A percentile compares a stretch with the other conserved stretches of the same genome.
These are phyloP conservation scores for Dimocarpus longan DNA, from an alignment of 345 rosid species.

Conservation along the genomic window DNA sequence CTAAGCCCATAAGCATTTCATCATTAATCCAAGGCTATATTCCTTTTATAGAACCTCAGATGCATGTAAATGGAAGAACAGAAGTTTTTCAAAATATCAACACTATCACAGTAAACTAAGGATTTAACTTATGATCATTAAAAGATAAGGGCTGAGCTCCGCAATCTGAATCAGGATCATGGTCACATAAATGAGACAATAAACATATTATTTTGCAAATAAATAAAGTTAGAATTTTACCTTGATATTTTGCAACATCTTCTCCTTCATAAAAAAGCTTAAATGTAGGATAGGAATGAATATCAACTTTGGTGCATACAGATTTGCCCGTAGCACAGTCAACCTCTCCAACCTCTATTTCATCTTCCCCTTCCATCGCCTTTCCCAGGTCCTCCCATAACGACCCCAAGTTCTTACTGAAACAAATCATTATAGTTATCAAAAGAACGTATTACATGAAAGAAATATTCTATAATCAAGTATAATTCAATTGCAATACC, in stretches of 20 bases:
- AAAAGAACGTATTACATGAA: constrained; percentile 8
- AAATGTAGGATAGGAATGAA: constrained; percentile 94
- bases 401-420: constrained; percentile 87
- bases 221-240: constrained; percentile 35
- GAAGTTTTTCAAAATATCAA: neutral
- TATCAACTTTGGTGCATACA: constrained; percentile 83
- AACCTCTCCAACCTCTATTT: constrained; percentile 95
- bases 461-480: neutral
- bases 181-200: neutral
- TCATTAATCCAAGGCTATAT: neutral
- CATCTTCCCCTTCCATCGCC: constrained; percentile 90
- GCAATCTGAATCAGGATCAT: neutral
- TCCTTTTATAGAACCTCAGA: neutral
- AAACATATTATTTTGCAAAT: neutral
- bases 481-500: constrained; percentile 42
- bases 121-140: constrained; percentile 1
- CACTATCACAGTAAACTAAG: neutral
- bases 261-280: constrained; percentile 90
- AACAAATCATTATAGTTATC: constrained; percentile 21
- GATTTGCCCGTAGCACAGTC: constrained; percentile 78
- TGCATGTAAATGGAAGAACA: neutral
- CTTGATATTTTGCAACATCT: constrained; percentile 88
- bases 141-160: neutral
- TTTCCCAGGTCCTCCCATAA: constrained; percentile 94
- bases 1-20: neutral